phyloP scores from a whole-genome alignment of 345 rosid genomes.

The Noccaea caerulescens region DNA sequence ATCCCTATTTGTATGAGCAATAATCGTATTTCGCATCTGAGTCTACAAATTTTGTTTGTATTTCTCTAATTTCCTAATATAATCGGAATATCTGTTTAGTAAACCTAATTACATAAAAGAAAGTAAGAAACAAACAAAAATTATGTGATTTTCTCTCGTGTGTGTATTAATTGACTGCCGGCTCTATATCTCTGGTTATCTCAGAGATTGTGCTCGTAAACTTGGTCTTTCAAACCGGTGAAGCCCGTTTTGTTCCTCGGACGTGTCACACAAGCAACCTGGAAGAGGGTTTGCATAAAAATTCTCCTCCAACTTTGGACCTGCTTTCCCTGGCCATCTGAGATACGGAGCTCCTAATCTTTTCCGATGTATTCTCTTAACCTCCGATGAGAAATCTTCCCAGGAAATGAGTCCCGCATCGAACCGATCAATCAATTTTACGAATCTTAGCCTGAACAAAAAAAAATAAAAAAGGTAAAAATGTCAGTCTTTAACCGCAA shows the following conservation, averaged over 20 bases:
- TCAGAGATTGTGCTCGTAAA: slow-evolving; percentile 40
- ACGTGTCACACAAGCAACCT: slow-evolving; percentile 66
- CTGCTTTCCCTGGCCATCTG: slow-evolving; percentile 49
- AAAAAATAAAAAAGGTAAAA: background rate
- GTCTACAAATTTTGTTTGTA: background rate
- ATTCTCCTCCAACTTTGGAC: slow-evolving; percentile 56
- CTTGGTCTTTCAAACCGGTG: slow-evolving; percentile 46
- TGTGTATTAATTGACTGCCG: background rate
- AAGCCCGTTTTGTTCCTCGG: slow-evolving; percentile 29
- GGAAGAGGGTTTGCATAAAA: slow-evolving; percentile 81
- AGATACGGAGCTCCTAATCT: slow-evolving; percentile 59
- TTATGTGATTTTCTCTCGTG: background rate
- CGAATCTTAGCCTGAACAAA: slow-evolving; percentile 54
- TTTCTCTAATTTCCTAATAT: slow-evolving; percentile 21
- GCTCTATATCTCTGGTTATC: slow-evolving; percentile 23
- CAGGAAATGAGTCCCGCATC: slow-evolving; percentile 54
- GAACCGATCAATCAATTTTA: slow-evolving; percentile 59
- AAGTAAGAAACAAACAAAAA: background rate
- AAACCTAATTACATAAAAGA: slow-evolving; percentile 23
- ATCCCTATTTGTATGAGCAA: background rate
- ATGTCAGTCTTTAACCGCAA: background rate
- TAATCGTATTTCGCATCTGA: slow-evolving; percentile 2
- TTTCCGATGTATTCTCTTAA: slow-evolving; percentile 52
- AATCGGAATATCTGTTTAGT: background rate
- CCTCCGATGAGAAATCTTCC: slow-evolving; percentile 54